Evolutionary conservation across 164 flowering plant species (phyloP).

Genomic region (Tetrastigma voinierianum): DNA sequence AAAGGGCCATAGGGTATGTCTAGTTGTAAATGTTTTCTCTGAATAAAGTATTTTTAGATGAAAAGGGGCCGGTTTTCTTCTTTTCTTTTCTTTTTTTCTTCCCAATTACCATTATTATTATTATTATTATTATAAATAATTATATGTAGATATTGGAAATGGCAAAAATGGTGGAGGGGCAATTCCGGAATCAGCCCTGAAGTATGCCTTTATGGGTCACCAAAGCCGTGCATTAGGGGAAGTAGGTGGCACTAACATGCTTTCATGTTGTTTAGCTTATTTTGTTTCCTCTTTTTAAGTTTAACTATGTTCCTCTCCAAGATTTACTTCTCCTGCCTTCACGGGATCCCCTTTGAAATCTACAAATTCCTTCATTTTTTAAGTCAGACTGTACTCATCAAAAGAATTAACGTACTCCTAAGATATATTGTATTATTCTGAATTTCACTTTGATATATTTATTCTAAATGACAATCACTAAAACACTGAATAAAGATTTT

Average conservation of each 20-base stretch:
- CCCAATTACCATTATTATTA: not conserved
- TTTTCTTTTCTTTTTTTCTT: too few relatives aligned
- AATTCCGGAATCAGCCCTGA: conserved; percentile 18
- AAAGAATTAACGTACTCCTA: too few relatives aligned
- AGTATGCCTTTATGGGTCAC: conserved; percentile 13
- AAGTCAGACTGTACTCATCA: too few relatives aligned
- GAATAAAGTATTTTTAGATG: not conserved
- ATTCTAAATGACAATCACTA: too few relatives aligned
- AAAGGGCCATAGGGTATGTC: conserved; percentile 19
- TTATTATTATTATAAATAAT: not conserved
- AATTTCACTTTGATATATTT: too few relatives aligned
- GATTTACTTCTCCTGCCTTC: not conserved
- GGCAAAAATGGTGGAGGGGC: conserved; percentile 34
- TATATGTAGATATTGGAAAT: conserved; percentile 2
- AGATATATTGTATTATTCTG: too few relatives aligned
- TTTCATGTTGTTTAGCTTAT: conserved; percentile 10
- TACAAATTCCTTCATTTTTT: too few relatives aligned
- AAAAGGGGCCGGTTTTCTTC: too few relatives aligned
- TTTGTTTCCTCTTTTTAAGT: not conserved
- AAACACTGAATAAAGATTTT: too few relatives aligned
- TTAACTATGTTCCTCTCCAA: not conserved
- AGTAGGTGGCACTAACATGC: conserved; percentile 15
- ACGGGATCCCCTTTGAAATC: too few relatives aligned
- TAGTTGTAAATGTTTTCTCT: too few relatives aligned
- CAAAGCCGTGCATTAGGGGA: conserved; percentile 13